Base-by-base conservation (phyloP, 148 eudicot genomes). In the Chenopodium formosanum region DNA sequence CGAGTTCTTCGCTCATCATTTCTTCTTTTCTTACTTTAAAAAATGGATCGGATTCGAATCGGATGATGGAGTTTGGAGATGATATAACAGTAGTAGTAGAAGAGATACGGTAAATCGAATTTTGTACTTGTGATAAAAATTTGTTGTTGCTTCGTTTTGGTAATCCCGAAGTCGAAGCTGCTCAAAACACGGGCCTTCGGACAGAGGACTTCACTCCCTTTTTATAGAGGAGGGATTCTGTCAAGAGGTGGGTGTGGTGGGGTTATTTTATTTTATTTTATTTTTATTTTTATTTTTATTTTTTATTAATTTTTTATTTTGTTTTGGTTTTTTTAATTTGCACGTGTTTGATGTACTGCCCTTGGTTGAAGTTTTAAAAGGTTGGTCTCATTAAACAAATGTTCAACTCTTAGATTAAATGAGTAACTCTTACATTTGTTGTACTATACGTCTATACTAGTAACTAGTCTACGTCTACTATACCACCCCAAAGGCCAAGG, bases 1-100 rank as follows among this genome's bases (percentile, higher is more conserved):
- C 78, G 78, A 90, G 46, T 68, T 78, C 89, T 4, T 78, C 75
- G 13, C 69, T 73, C 84, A 75, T 73, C 58, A 79, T 60, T 76
- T 4, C 19, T 62, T 56, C 62, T 50, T 50, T 14, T 52, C 17
- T 52, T 52, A 11, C 56, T 12, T 52, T 52, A 40, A 40, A 40
- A 34, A 40, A 40, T 40, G 0, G 6, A 40, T 40, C 44, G 44
- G 44, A 40, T 40, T 34, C 44, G 44, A 5, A 40, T 40, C 44
- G 8, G 6, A 40, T 25, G 25, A 25, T 25, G 0, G 25, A 25
- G 25, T 25, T 40, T 40, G 44, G 6, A 40, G 0, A 40, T 40
- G 44, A 40, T 40, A 40, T 5, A 40, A 40, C 44, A 40, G 44
- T 40, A 40, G 44, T 4, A 4, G 37, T 40, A 40, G 44, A 40